Evolutionary conservation across 306 rosid species (phyloP).

Genomic region (Quercus dentata): DNA sequence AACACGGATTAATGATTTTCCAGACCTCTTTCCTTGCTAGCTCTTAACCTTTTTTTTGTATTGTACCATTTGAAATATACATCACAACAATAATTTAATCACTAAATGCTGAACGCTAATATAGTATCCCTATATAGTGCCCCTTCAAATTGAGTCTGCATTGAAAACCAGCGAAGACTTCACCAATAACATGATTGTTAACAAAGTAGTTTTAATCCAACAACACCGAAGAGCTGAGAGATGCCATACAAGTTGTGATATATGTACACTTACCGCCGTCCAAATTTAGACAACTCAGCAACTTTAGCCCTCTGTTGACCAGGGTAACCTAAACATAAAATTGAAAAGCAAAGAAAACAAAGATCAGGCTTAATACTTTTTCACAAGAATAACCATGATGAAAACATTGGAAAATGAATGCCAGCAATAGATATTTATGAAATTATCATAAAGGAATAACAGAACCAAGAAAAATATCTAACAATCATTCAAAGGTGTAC

Average conservation of each 20-base stretch:
- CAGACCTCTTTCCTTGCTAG: background rate
- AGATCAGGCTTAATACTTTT: background rate
- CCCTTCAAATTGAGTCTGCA: background rate
- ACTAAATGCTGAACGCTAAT: background rate
- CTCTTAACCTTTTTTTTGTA: background rate
- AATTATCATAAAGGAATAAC: background rate
- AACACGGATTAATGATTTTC: background rate
- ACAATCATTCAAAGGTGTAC: background rate
- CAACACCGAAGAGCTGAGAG: constrained; percentile 5
- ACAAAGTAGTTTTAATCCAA: constrained; percentile 3
- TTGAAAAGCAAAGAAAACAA: constrained; percentile 9
- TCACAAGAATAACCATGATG: background rate
- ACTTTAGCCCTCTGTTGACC: constrained; percentile 77
- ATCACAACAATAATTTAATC: background rate
- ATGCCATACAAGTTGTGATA: constrained; percentile 7
- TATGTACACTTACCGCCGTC: constrained; percentile 71
- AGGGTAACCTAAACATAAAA: constrained; percentile 58
- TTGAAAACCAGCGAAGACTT: background rate
- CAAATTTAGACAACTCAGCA: constrained; percentile 75
- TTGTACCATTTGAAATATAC: background rate
- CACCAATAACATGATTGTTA: background rate
- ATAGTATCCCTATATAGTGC: background rate
- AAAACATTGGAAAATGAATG: background rate
- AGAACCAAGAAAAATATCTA: background rate
- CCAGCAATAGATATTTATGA: background rate